phyloP scores from a whole-genome alignment of 768 basidiomycete genomes.

The Lanmaoa pseudosensibilis region DNA sequence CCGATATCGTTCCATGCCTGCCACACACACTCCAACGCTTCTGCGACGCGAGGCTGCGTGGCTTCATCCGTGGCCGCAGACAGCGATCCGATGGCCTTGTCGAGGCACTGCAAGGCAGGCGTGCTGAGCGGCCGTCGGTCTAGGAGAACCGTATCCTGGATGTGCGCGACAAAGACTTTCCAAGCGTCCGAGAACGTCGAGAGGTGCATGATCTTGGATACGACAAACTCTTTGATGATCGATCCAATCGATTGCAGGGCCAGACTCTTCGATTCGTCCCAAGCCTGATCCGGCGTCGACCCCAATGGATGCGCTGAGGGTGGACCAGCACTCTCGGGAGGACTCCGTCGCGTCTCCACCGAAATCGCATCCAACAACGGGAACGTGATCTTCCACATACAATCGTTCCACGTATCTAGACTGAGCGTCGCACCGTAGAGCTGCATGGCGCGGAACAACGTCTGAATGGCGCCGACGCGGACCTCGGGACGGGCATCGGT shows the following conservation, averaged over 20 bases:
- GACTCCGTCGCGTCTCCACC: conserved; percentile 46
- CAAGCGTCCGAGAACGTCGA: conserved; percentile 70
- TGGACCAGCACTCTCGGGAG: conserved; percentile 16
- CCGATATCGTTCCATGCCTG: conserved; percentile 66
- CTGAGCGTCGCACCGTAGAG: conserved; percentile 88
- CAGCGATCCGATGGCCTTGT: conserved; percentile 71
- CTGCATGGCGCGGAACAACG: conserved; percentile 90
- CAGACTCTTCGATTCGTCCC: conserved; percentile 88
- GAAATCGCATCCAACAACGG: conserved; percentile 77
- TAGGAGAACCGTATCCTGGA: conserved; percentile 67
- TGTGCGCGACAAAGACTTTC: conserved; percentile 68
- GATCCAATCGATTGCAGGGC: conserved; percentile 82
- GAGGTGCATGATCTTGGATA: conserved; percentile 69
- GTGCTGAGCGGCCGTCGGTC: conserved; percentile 73
- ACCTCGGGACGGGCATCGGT: conserved; percentile 84
- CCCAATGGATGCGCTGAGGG: conserved; percentile 2
- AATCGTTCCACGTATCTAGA: conserved; percentile 82
- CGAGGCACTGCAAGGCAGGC: conserved; percentile 81
- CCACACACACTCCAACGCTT: conserved; percentile 69
- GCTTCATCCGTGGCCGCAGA: conserved; percentile 32
- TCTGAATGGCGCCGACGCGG: conserved; percentile 91
- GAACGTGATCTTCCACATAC: conserved; percentile 89
- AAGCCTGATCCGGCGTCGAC: conserved; percentile 45
- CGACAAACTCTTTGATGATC: conserved; percentile 79
- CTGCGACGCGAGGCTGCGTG: conserved; percentile 40